Base-by-base conservation (phyloP, 1,139 yeast species). In the Diutina mesorugosa region DNA sequence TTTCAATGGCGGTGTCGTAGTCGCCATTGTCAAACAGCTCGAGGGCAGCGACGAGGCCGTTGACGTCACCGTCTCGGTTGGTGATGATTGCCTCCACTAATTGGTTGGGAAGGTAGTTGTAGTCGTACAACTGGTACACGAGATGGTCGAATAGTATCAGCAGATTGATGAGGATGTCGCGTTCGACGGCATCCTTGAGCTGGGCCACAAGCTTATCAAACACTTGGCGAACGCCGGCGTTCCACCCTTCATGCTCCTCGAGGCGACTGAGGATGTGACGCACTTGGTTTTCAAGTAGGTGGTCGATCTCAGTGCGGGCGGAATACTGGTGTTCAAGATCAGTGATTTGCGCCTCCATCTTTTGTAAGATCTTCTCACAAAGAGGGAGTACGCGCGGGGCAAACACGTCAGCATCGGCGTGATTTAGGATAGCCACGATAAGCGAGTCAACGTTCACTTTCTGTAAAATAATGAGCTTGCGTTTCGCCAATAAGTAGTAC, bases 231-330 rank as follows among this genome's bases (percentile, higher is more conserved):
- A 48, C 66, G 62, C 0, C 70, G 72, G 12, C 70, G 38, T 29
- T 61, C 90, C 91, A 86, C 4, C 77, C 72, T 51, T 81, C 85
- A 60, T 76, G 67, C 57, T 83, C 84, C 55, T 71, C 65, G 21
- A 85, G 66, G 57, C 75, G 72, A 47, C 69, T 69, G 41, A 80
- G 64, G 2, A 78, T 74, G 56, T 74, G 73, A n/a, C 67, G 65
- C 9, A 78, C 66, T 3, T 81, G 73, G 55, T 75, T 73, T 48
- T 69, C 64, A 54, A 81, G 64, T 1, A 82, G 75, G 45, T 71
- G 66, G 59, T 84, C 87, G 21, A 83, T 66, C 55, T 83, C 87
- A 50, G 73, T 71, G 1, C 79, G 75, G 48, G 69, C 65, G 48
- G 73, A 72, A 60, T 81, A 85, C 57, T 77, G 76, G 0, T 63